Conservation (phyloP, 1,284 basidiomycete species). For the Pholiota adiposa region DNA sequence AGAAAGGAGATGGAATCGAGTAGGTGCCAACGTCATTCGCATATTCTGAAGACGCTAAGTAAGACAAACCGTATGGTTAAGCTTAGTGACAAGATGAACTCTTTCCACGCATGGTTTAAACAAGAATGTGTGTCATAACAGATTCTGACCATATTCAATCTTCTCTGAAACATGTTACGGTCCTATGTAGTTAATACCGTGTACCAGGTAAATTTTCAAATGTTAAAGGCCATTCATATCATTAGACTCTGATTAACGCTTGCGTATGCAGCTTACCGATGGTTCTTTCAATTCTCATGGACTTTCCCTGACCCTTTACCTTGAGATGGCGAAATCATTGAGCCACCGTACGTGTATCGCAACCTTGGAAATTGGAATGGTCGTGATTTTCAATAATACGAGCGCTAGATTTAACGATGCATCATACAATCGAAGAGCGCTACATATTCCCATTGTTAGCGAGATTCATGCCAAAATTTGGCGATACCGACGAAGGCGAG, state of each 20-base stretch:
- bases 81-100: constrained; percentile 31
- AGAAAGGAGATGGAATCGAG: constrained; percentile 35
- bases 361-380: background rate
- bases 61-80: constrained; percentile 1
- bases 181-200: constrained; percentile 41
- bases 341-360: constrained; percentile 41
- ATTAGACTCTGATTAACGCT: background rate
- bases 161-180: too few species aligned
- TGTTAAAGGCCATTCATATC: background rate
- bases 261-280: constrained; percentile 29
- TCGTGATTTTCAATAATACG: background rate
- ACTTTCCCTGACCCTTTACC: constrained; percentile 47
- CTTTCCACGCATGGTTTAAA: constrained; percentile 37
- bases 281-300: constrained; percentile 49
- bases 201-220: constrained; percentile 32
- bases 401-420: constrained; percentile 60
- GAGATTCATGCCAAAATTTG: constrained; percentile 65
- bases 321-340: constrained; percentile 47
- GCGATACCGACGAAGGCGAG: constrained; percentile 44
- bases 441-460: constrained; percentile 70
- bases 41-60: background rate
- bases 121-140: constrained; percentile 30
- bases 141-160: background rate
- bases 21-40: constrained; percentile 9
- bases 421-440: constrained; percentile 69